A percentile compares a stretch with the other conserved stretches of the same genome.
Evolutionary conservation across 192 early-diverging fungal genomes (phyloP).

Genomic region (Entomortierella lignicola): DNA sequence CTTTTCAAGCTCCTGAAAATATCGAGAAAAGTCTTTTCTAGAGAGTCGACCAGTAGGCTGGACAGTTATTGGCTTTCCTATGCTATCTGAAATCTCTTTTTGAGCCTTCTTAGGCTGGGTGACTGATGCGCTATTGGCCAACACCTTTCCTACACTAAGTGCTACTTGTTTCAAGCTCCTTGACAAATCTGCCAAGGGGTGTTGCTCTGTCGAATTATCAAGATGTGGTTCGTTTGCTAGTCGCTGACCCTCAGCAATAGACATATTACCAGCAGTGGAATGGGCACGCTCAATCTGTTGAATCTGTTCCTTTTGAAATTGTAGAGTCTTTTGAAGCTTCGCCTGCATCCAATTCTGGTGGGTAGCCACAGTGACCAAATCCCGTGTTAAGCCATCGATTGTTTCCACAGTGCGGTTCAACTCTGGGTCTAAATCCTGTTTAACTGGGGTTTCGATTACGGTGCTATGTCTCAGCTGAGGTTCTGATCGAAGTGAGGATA

Average conservation of each 20-base stretch:
- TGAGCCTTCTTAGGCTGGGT: not conserved
- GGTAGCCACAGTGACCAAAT: constrained; percentile 41
- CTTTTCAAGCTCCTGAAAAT: constrained; percentile 50
- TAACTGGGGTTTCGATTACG: not conserved
- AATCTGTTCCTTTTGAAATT: constrained; percentile 46
- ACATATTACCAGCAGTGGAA: not conserved
- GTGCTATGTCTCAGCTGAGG: not conserved
- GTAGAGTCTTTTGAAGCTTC: constrained; percentile 35
- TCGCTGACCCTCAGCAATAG: not conserved
- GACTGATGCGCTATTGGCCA: constrained; percentile 8
- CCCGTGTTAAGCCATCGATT: constrained; percentile 34
- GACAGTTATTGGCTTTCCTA: not conserved
- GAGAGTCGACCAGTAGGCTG: not conserved
- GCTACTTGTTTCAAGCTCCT: constrained; percentile 44
- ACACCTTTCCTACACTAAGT: constrained; percentile 42
- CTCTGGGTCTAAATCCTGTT: constrained; percentile 9
- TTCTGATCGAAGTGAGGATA: constrained; percentile 15
- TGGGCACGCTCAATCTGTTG: constrained; percentile 26
- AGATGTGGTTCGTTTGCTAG: not conserved
- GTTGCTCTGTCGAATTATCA: not conserved
- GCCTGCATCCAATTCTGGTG: constrained; percentile 53
- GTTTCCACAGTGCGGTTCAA: constrained; percentile 38
- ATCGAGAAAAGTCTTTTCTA: constrained; percentile 38
- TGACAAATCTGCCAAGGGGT: constrained; percentile 22
- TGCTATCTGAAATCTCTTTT: not conserved